These are phyloP conservation scores for Prinsepia uniflora DNA, from an alignment of 306 rosid genomes.

Conservation along the genomic window DNA sequence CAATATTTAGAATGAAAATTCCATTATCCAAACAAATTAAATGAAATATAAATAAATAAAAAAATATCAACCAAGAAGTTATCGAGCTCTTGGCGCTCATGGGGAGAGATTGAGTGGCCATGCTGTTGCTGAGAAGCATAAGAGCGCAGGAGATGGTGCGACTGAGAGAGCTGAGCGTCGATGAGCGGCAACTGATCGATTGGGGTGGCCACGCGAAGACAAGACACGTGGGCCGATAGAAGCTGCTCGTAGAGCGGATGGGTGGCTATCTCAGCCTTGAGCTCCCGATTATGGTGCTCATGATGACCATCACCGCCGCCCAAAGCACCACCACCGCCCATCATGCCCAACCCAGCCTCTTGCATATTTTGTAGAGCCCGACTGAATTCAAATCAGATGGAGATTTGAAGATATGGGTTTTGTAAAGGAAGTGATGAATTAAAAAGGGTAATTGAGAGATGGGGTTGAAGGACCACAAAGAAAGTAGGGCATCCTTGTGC, in stretches of 20 bases:
- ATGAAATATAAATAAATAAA: not conserved
- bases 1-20: not conserved
- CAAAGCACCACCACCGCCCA: constrained; percentile 30
- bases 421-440: not conserved
- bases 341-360: constrained; percentile 73
- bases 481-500: not conserved
- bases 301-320: constrained; percentile 35
- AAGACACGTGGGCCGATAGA: constrained; percentile 74
- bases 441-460: not conserved
- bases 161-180: constrained; percentile 87
- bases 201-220: constrained; percentile 94
- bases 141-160: constrained; percentile 74
- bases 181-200: constrained; percentile 88
- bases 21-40: not conserved
- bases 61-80: constrained; percentile 45
- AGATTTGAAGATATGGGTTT: not conserved
- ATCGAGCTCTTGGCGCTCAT: constrained; percentile 89
- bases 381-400: not conserved
- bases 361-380: constrained; percentile 39
- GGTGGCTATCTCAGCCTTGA: constrained; percentile 82
- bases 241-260: constrained; percentile 89
- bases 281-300: constrained; percentile 28
- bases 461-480: constrained; percentile 9
- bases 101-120: constrained; percentile 58
- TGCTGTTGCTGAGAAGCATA: constrained; percentile 55